These are phyloP conservation scores for Mucor sp. DNA, from an alignment of 371 early-diverging fungal species.

Conservation along the genomic window DNA sequence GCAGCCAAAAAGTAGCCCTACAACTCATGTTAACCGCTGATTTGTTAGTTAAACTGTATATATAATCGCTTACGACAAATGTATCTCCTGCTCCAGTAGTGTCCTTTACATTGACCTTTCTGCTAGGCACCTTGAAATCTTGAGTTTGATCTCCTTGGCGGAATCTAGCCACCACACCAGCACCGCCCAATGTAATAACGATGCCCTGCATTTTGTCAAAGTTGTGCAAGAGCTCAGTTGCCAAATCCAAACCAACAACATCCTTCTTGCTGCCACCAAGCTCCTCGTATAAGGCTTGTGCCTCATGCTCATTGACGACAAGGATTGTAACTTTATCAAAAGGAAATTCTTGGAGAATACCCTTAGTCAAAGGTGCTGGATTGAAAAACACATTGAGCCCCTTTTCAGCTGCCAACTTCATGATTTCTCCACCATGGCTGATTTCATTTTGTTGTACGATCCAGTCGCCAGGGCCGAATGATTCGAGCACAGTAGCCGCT, in stretches of 20 bases:
- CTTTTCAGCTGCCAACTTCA: conserved; percentile 56
- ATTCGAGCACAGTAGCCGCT: conserved; percentile 35
- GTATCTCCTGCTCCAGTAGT: conserved; percentile 88
- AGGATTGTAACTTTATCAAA: conserved; percentile 73
- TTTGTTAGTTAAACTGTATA: background rate
- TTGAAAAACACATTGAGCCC: conserved; percentile 79
- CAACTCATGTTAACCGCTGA: conserved; percentile 2
- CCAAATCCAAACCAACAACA: conserved; percentile 35
- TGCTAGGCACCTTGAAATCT: conserved; percentile 46
- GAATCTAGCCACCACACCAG: conserved; percentile 61
- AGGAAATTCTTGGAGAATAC: conserved; percentile 54
- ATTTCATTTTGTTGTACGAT: conserved; percentile 89
- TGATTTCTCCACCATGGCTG: conserved; percentile 68
- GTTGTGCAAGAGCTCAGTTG: conserved; percentile 37
- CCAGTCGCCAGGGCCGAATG: conserved; percentile 63
- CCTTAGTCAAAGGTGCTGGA: conserved; percentile 80
- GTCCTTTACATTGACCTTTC: conserved; percentile 58
- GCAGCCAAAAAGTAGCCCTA: conserved; percentile 80
- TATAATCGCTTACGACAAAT: conserved; percentile 63
- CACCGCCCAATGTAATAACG: conserved; percentile 77
- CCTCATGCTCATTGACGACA: conserved; percentile 83
- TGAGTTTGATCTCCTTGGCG: conserved; percentile 32
- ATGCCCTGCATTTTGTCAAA: conserved; percentile 58
- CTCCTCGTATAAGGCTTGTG: conserved; percentile 48
- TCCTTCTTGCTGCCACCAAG: conserved; percentile 20